Evolutionary conservation across 2,329 filamentous ascomycete species (phyloP).

Genomic region (Penicillium sp.): DNA sequence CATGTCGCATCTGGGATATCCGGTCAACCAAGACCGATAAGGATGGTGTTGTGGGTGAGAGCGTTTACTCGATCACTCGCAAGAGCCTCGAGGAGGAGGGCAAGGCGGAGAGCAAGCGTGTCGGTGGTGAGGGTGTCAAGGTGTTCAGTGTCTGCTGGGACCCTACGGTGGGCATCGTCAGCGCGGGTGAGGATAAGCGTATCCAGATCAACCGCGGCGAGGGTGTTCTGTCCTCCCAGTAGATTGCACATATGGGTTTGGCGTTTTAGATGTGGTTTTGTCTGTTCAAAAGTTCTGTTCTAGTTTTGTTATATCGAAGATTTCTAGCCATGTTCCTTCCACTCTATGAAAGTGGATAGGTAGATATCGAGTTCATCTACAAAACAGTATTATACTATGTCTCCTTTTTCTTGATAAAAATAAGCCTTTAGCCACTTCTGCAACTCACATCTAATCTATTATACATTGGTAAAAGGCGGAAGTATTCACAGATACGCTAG

Average conservation of each 20-base stretch:
- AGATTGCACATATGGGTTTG: conserved; percentile 30
- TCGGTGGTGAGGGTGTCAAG: conserved; percentile 82
- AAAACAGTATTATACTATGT: not conserved
- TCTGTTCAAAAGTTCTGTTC: conserved; percentile 31
- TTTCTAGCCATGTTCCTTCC: conserved; percentile 1
- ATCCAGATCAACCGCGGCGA: conserved; percentile 84
- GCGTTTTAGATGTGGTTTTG: conserved; percentile 32
- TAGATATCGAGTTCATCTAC: not conserved
- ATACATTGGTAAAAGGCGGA: conserved; percentile 18
- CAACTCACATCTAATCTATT: conserved; percentile 19
- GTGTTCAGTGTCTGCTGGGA: conserved; percentile 91
- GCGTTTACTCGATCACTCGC: conserved; percentile 73
- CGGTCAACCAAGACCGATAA: conserved; percentile 64
- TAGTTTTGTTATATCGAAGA: conserved; percentile 9
- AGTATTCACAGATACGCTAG: conserved; percentile 21
- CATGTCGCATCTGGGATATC: conserved; percentile 91
- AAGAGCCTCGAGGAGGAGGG: conserved; percentile 68
- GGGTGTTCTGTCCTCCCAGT: conserved; percentile 42
- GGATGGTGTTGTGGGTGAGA: conserved; percentile 66
- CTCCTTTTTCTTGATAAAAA: not conserved
- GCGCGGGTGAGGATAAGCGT: conserved; percentile 87
- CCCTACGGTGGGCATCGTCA: conserved; percentile 81
- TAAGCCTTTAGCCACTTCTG: not conserved
- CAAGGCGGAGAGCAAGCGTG: conserved; percentile 57
- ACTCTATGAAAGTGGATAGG: conserved; percentile 1